A percentile compares a stretch with the other conserved stretches of the same genome.
phyloP scores from a whole-genome alignment of 1,284 basidiomycete species.

The Leccinum pachyderme region DNA sequence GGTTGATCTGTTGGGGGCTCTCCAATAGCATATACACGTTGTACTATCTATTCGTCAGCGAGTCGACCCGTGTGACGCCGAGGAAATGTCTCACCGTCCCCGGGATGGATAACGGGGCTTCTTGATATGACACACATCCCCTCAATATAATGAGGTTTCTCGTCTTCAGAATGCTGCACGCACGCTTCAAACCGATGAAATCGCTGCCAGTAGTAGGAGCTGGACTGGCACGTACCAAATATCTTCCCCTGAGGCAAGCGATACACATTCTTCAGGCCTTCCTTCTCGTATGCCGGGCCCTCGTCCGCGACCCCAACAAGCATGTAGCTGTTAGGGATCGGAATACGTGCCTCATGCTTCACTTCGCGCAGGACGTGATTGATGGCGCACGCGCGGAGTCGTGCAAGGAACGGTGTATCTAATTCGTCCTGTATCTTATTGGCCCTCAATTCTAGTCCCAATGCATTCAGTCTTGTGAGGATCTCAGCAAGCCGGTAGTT shows the following conservation, averaged over 20 bases:
- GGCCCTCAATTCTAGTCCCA: constrained; percentile 48
- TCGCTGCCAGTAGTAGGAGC: not conserved
- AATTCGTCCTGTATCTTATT: constrained; percentile 37
- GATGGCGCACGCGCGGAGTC: constrained; percentile 55
- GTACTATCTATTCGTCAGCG: constrained; percentile 42
- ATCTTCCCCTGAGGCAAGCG: constrained; percentile 53
- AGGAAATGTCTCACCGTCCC: constrained; percentile 51
- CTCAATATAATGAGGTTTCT: constrained; percentile 49
- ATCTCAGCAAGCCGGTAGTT: constrained; percentile 50
- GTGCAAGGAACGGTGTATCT: constrained; percentile 57
- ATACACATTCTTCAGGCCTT: constrained; percentile 52
- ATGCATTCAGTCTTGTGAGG: constrained; percentile 46
- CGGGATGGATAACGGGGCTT: constrained; percentile 68
- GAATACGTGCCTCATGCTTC: constrained; percentile 71
- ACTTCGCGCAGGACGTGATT: constrained; percentile 64
- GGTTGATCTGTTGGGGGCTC: constrained; percentile 55
- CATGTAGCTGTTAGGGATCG: constrained; percentile 61
- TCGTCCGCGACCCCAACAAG: constrained; percentile 81
- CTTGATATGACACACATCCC: constrained; percentile 62
- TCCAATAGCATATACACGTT: constrained; percentile 69
- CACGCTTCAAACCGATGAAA: constrained; percentile 48
- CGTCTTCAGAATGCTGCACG: constrained; percentile 46
- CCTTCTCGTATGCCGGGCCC: constrained; percentile 55
- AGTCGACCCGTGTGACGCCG: not conserved
- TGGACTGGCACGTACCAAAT: constrained; percentile 48